Evolutionary conservation across 352 stramenopile genomes (phyloP).

Genomic region (Porosira glacialis): DNA sequence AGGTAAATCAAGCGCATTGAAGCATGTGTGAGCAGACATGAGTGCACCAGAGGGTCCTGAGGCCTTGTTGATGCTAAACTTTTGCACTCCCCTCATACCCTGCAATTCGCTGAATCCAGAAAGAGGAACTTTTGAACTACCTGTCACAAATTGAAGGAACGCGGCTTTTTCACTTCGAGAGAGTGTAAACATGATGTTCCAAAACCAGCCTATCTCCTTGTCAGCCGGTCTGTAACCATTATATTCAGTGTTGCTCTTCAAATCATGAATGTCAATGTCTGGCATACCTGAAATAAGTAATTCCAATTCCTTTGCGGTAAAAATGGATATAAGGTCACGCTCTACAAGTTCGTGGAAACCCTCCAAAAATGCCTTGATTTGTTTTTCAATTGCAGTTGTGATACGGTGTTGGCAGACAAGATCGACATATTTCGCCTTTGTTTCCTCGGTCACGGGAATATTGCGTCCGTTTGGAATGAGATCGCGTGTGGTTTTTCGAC

Average conservation of each 20-base stretch:
- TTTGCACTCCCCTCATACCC: constrained; percentile 97
- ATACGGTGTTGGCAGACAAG: constrained; percentile 98
- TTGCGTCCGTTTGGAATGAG: constrained; percentile 91
- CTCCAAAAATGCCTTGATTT: constrained; percentile 87
- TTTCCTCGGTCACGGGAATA: constrained; percentile 93
- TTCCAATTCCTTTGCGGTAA: constrained; percentile 95
- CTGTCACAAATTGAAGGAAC: constrained; percentile 97
- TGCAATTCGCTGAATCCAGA: constrained; percentile 97
- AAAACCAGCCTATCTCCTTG: constrained; percentile 93
- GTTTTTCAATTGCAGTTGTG: constrained; percentile 95
- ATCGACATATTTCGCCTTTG: constrained; percentile 95
- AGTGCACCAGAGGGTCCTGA: constrained; percentile 89
- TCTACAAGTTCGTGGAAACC: constrained; percentile 95
- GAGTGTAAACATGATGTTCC: constrained; percentile 92
- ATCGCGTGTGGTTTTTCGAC: constrained; percentile 86
- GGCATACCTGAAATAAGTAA: constrained; percentile 96
- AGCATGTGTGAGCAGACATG: constrained; percentile 97
- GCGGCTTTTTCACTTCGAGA: constrained; percentile 91
- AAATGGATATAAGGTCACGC: constrained; percentile 88
- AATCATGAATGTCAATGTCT: constrained; percentile 94
- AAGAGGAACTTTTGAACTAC: constrained; percentile 94
- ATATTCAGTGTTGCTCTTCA: constrained; percentile 96
- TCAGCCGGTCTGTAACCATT: constrained; percentile 84
- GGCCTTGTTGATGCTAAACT: constrained; percentile 99
- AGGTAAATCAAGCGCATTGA: constrained; percentile 98